Percentiles rank a stretch among this genome's conserved stretches.
These are phyloP conservation scores for Scedosporium apiospermum DNA, from an alignment of 2,329 filamentous ascomycete genomes.

Conservation along the genomic window DNA sequence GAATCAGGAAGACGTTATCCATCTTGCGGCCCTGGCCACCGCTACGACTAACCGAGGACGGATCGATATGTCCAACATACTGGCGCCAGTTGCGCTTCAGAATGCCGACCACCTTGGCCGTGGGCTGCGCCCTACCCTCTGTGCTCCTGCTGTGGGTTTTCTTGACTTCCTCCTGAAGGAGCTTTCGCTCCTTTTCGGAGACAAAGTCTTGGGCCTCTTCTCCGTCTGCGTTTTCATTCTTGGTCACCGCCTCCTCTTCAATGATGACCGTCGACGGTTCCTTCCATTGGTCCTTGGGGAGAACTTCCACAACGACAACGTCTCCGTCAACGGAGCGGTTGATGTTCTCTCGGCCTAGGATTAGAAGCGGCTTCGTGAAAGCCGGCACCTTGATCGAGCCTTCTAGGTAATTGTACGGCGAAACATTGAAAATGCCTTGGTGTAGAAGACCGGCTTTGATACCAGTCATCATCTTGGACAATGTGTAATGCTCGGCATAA, in stretches of 20 bases:
- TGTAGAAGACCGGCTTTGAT: slow-evolving; percentile 82
- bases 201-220: slow-evolving; percentile 70
- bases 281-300: slow-evolving; percentile 96
- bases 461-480: slow-evolving; percentile 91
- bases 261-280: slow-evolving; percentile 90
- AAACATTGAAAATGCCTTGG: slow-evolving; percentile 92
- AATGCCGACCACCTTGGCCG: slow-evolving; percentile 82
- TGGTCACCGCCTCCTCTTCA: slow-evolving; percentile 84
- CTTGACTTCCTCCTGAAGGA: slow-evolving; percentile 85
- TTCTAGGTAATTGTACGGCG: slow-evolving; percentile 95
- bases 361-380: slow-evolving; percentile 79
- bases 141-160: slow-evolving; percentile 66
- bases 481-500: slow-evolving; percentile 80
- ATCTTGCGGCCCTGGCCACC: slow-evolving; percentile 72
- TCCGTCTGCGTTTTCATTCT: slow-evolving; percentile 85
- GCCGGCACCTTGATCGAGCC: slow-evolving; percentile 82
- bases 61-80: slow-evolving; percentile 92
- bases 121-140: slow-evolving; percentile 77
- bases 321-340: slow-evolving; percentile 90
- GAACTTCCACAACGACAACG: slow-evolving; percentile 82
- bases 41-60: slow-evolving; percentile 66
- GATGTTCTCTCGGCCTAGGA: slow-evolving; percentile 90
- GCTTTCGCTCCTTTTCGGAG: slow-evolving; percentile 78
- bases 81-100: slow-evolving; percentile 97
- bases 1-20: slow-evolving; percentile 88